phyloP scores from a whole-genome alignment of 1,139 yeast species.

The Saccharomyces hybrid region DNA sequence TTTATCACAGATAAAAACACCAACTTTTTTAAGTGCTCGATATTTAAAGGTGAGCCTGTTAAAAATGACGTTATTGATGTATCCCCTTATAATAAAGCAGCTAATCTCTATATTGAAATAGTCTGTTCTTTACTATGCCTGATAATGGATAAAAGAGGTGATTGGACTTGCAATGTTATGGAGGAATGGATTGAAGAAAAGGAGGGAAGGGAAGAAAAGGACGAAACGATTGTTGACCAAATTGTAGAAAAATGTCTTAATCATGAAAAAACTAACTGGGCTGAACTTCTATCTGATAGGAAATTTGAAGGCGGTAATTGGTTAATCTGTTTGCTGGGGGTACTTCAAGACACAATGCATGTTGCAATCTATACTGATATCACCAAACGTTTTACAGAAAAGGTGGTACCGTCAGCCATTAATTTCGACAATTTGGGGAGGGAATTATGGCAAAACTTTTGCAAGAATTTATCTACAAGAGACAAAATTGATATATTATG shows the following conservation, averaged over 20 bases:
- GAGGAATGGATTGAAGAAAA: constrained; percentile 26
- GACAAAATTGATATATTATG: neutral
- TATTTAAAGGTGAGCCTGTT: constrained; percentile 25
- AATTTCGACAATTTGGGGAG: neutral
- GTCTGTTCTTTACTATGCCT: constrained; percentile 23
- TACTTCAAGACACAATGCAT: neutral
- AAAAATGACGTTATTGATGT: constrained; percentile 30
- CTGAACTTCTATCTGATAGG: neutral
- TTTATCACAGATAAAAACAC: constrained; percentile 13
- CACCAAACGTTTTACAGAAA: neutral
- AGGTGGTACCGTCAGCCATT: neutral
- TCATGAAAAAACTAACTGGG: neutral
- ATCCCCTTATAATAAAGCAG: constrained; percentile 16
- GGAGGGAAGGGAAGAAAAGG: constrained; percentile 15
- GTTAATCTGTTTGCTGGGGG: neutral
- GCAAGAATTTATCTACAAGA: neutral
- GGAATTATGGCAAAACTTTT: neutral
- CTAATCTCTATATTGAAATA: constrained; percentile 25
- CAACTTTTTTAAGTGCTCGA: constrained; percentile 12
- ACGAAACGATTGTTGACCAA: constrained; percentile 13
- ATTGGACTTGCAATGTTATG: constrained; percentile 30
- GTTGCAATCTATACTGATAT: neutral
- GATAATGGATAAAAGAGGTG: constrained; percentile 30
- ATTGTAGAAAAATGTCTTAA: constrained; percentile 10
- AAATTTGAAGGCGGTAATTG: neutral